Base-by-base conservation (phyloP, 2,329 filamentous ascomycete genomes). In the Exutisphaerella laricina region DNA sequence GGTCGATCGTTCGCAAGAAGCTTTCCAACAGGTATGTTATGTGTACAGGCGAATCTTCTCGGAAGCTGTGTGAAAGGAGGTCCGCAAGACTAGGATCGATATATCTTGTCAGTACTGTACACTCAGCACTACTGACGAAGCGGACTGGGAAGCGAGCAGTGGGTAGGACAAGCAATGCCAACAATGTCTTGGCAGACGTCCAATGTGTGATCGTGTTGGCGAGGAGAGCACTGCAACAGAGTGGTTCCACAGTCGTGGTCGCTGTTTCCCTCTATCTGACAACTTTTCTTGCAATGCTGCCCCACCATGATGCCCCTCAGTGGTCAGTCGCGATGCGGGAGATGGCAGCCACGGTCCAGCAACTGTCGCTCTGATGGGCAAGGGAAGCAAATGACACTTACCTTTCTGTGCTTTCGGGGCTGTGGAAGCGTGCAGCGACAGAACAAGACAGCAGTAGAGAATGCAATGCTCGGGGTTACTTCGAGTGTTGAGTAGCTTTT, bases 251-350 rank as follows among this genome's bases (percentile, higher is more conserved):
- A 10, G 6, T 20, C 18, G 9, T 17, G 39, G 30, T 34, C 16
- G 29, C 16, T 32, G 28, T 26, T 41, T 26, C 39, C 26, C 13
- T 10, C n/a, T 9, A n/a, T 38, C 29, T 25, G 23, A 18, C 25
- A 41, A 41, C 35, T 31, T 41, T 43, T n/a, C n/a, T n/a, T n/a
- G n/a, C n/a, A n/a, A n/a, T n/a, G 13, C 16, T 43, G 32, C 41
- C 41, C 41, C 41, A 38, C 41, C 39, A 35, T 22, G 8, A 20
- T 6, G 17, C 16, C 16, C 23, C 29, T n/a, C 6, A 18, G 21
- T 20, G 26, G 4, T 18, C 12, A 4, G n/a, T 10, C 6, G 30
- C 12, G 28, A 13, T 30, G 3, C 12, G 6, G 25, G 14, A 26
- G n/a, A n/a, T n/a, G n/a, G n/a, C n/a, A n/a, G n/a, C n/a, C n/a